Conservation (phyloP, 208 protist species). For the Crithidia fasciculata region DNA sequence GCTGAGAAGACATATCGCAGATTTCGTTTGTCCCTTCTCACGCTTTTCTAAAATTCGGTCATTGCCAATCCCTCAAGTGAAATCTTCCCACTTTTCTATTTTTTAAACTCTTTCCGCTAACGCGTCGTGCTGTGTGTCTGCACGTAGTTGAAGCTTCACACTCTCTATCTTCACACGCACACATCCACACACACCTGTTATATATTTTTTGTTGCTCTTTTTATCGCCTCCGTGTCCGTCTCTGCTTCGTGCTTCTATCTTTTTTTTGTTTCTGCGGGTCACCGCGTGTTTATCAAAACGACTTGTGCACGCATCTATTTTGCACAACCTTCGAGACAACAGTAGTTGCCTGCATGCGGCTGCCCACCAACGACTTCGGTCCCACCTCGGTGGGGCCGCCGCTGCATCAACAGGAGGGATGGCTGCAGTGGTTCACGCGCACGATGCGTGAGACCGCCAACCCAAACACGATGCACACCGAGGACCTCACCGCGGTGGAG, state of each 20-base stretch:
- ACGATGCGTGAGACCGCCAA: conserved; percentile 70
- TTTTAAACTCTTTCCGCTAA: too few relatives aligned
- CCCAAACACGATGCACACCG: conserved; percentile 54
- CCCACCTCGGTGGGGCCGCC: conserved; percentile 8
- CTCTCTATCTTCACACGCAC: too few relatives aligned
- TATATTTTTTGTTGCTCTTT: not conserved
- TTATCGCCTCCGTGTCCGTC: not conserved
- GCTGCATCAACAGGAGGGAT: conserved; percentile 5
- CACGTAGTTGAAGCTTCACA: too few relatives aligned
- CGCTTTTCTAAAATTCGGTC: too few relatives aligned
- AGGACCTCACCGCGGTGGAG: conserved; percentile 50
- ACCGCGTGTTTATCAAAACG: too few relatives aligned
- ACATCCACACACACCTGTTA: too few relatives aligned
- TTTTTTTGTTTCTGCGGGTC: not conserved
- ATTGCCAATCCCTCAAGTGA: too few relatives aligned
- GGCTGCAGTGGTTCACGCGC: conserved; percentile 28
- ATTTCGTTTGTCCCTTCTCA: too few relatives aligned
- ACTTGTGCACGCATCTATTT: not conserved
- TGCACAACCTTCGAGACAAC: not conserved
- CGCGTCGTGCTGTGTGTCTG: too few relatives aligned
- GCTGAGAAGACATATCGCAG: too few relatives aligned
- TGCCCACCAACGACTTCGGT: conserved; percentile 18
- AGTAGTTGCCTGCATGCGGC: not conserved
- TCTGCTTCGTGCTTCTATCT: not conserved
- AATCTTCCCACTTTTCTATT: too few relatives aligned